Conservation (phyloP, 2,329 filamentous ascomycete genomes). For the Davidsoniella eucalypti region DNA sequence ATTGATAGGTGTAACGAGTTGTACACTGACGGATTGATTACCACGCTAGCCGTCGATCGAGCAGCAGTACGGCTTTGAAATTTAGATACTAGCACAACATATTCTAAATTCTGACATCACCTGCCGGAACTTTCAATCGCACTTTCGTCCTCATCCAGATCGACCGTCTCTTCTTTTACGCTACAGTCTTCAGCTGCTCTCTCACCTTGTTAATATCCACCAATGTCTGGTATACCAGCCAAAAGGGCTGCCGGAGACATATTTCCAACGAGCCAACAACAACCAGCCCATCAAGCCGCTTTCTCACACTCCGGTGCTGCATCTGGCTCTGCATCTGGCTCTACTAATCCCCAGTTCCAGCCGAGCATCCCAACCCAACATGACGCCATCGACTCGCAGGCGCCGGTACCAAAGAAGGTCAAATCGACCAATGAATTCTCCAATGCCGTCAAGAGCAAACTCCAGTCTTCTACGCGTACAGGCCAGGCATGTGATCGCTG, state of each 20-base stretch:
- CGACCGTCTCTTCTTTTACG: no score
- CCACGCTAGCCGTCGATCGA: no score
- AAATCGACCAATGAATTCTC: slow-evolving; percentile 31
- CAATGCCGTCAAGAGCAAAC: slow-evolving; percentile 36
- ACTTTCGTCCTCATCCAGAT: no score
- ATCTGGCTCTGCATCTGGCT: no score
- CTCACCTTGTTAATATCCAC: not conserved
- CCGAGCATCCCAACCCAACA: not conserved
- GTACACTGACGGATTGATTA: no score
- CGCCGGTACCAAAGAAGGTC: slow-evolving; percentile 1
- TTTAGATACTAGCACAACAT: no score
- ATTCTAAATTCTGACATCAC: no score
- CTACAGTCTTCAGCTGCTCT: not conserved
- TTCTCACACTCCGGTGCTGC: not conserved
- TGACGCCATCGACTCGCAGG: not conserved
- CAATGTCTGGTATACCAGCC: slow-evolving; percentile 5
- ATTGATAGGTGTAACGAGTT: no score
- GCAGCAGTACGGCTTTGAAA: no score
- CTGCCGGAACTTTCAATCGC: no score
- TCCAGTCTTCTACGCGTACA: slow-evolving; percentile 44
- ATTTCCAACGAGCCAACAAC: not conserved
- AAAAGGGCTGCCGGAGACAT: slow-evolving; percentile 5
- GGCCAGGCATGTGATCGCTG: slow-evolving; percentile 81
- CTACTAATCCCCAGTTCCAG: not conserved
- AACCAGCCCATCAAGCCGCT: not conserved